These are phyloP conservation scores for Picea glauca DNA, from an alignment of 75 land plant species.

Conservation along the genomic window DNA sequence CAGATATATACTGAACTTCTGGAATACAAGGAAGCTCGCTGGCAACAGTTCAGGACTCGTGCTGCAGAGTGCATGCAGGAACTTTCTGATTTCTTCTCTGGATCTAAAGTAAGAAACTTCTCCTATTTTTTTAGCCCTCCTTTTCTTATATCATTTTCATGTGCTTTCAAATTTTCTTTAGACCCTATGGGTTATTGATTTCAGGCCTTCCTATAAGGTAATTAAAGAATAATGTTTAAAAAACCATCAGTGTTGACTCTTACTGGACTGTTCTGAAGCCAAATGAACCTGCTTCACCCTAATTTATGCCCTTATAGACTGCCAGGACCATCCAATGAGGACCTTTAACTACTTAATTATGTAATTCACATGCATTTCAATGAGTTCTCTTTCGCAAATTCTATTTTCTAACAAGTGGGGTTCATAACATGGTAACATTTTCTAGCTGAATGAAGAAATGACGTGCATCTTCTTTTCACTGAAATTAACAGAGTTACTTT, in stretches of 20 bases:
- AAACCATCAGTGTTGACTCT: too few species aligned
- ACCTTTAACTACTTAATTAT: too few species aligned
- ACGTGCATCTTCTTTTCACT: background rate
- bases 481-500: background rate
- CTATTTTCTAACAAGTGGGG: background rate
- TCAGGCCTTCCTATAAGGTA: too few species aligned
- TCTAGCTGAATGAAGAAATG: background rate
- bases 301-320: too few species aligned
- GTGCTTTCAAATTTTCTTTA: background rate
- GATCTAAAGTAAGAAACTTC: constrained; percentile 24
- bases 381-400: too few species aligned
- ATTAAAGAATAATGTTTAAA: too few species aligned
- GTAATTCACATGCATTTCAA: too few species aligned
- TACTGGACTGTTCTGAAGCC: too few species aligned
- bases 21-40: constrained; percentile 27
- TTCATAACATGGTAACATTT: background rate
- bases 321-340: too few species aligned
- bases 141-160: background rate
- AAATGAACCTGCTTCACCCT: too few species aligned
- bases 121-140: background rate
- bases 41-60: constrained; percentile 25
- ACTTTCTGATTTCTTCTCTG: constrained; percentile 40
- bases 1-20: constrained; percentile 31
- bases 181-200: background rate
- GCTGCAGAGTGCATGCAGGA: constrained; percentile 46